Conservation (phyloP, 805 yeast species). For the Grigorovia humatica region DNA sequence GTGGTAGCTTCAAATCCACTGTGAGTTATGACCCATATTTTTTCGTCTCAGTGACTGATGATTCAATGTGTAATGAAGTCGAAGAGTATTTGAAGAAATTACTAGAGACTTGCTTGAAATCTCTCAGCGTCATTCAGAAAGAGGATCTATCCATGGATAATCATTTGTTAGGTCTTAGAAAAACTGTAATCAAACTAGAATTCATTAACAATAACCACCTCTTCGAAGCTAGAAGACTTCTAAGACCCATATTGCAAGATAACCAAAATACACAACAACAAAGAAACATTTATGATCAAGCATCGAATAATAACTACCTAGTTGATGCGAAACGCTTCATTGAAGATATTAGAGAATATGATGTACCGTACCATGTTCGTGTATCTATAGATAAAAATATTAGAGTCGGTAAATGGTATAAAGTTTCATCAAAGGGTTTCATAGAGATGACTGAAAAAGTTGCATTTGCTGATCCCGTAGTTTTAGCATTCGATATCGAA, state of each 20-base stretch:
- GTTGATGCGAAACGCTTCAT: slow-evolving; percentile 47
- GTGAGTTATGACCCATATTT: slow-evolving; percentile 82
- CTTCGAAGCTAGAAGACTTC: slow-evolving; percentile 56
- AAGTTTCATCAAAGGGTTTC: slow-evolving; percentile 53
- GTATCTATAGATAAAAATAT: slow-evolving; percentile 85
- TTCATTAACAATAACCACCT: slow-evolving; percentile 72
- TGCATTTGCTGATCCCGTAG: slow-evolving; percentile 96
- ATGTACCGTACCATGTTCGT: slow-evolving; percentile 93
- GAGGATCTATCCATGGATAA: slow-evolving; percentile 79
- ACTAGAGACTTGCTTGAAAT: slow-evolving; percentile 55
- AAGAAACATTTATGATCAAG: slow-evolving; percentile 46
- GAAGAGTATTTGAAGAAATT: slow-evolving; percentile 71
- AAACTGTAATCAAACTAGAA: slow-evolving; percentile 52
- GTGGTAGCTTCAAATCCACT: slow-evolving; percentile 88
- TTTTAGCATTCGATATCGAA: slow-evolving; percentile 93
- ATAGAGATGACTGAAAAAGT: slow-evolving; percentile 55
- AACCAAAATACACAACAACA: slow-evolving; percentile 55
- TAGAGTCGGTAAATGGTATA: slow-evolving; percentile 94
- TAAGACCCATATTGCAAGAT: slow-evolving; percentile 59
- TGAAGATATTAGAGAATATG: slow-evolving; percentile 83
- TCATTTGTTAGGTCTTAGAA: slow-evolving; percentile 70
- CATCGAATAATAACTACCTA: slow-evolving; percentile 13
- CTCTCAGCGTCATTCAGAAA: slow-evolving; percentile 44
- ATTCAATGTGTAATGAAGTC: slow-evolving; percentile 44
- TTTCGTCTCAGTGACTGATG: slow-evolving; percentile 47